Conservation (phyloP, 1,284 basidiomycete species). For the Austroboletus novae-zelandiae region DNA sequence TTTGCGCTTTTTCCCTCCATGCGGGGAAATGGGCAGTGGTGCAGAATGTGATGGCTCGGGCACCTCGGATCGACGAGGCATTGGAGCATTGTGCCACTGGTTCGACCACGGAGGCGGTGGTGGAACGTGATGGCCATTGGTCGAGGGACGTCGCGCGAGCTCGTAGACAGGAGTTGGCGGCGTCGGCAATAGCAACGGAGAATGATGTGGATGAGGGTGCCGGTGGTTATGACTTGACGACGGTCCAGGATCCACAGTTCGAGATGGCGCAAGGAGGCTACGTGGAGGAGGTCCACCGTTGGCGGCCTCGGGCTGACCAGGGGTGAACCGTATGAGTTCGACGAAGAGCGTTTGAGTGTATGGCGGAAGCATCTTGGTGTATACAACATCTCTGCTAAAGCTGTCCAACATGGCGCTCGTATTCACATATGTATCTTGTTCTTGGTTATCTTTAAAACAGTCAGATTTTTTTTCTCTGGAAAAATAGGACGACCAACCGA, state of each 20-base stretch:
- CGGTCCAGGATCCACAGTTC: constrained; percentile 27
- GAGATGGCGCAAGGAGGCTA: constrained; percentile 21
- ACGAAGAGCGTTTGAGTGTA: constrained; percentile 68
- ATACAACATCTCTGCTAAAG: constrained; percentile 68
- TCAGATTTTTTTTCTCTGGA: constrained; percentile 7
- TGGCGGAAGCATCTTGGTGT: constrained; percentile 61
- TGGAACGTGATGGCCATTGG: constrained; percentile 39
- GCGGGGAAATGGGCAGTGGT: constrained; percentile 30
- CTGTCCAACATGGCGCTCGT: constrained; percentile 69
- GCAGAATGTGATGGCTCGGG: constrained; percentile 24
- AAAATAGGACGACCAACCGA: constrained; percentile 43
- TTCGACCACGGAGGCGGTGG: constrained; percentile 70
- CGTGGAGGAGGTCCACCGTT: constrained; percentile 30
- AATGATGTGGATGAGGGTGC: constrained; percentile 28
- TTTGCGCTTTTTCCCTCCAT: constrained; percentile 41
- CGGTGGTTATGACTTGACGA: constrained; percentile 27
- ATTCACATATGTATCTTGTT: constrained; percentile 61
- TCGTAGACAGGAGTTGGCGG: constrained; percentile 36
- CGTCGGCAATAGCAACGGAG: constrained; percentile 34
- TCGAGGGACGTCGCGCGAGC: constrained; percentile 26
- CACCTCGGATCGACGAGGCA: constrained; percentile 24
- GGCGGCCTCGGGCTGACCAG: constrained; percentile 44
- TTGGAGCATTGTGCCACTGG: constrained; percentile 41
- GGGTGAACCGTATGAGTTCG: constrained; percentile 64
- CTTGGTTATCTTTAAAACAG: constrained; percentile 39